These are phyloP conservation scores for Picochlorum sp. DNA, from an alignment of 139 green algal species.

Conservation along the genomic window DNA sequence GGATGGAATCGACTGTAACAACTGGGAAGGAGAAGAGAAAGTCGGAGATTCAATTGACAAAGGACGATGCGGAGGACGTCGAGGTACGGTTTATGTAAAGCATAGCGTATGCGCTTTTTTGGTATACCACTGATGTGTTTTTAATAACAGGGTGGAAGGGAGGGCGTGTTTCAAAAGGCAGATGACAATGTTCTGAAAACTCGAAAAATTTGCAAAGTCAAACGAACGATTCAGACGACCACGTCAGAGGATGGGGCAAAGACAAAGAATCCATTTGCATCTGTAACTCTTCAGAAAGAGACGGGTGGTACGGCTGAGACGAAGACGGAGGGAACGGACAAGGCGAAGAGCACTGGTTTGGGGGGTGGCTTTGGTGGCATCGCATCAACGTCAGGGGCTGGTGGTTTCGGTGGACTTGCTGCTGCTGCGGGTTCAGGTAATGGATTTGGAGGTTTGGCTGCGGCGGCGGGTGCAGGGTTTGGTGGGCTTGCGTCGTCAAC, in stretches of 20 bases:
- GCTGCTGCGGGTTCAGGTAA: not conserved
- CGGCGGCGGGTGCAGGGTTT: not conserved
- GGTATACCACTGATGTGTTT: not conserved
- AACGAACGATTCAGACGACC: slow-evolving; percentile 5
- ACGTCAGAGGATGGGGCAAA: not conserved
- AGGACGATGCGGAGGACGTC: slow-evolving; percentile 37
- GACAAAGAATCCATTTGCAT: slow-evolving; percentile 29
- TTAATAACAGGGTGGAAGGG: slow-evolving; percentile 10
- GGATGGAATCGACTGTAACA: slow-evolving; percentile 39
- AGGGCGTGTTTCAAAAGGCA: slow-evolving; percentile 44
- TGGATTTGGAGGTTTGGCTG: slow-evolving; percentile 15
- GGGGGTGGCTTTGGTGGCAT: not conserved
- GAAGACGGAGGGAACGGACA: not conserved
- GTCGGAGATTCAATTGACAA: slow-evolving; percentile 47
- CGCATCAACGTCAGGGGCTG: not conserved
- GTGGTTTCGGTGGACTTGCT: slow-evolving; percentile 2
- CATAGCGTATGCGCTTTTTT: not conserved
- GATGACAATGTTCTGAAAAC: slow-evolving; percentile 41
- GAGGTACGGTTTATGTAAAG: not conserved
- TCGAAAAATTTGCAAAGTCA: slow-evolving; percentile 42
- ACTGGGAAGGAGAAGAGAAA: slow-evolving; percentile 44
- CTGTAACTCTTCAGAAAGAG: slow-evolving; percentile 3
- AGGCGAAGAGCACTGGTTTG: not conserved
- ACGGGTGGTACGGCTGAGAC: not conserved
- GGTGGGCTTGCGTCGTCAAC: not conserved